phyloP scores from a whole-genome alignment of 129 eudicot genomes.

The Centella asiatica region DNA sequence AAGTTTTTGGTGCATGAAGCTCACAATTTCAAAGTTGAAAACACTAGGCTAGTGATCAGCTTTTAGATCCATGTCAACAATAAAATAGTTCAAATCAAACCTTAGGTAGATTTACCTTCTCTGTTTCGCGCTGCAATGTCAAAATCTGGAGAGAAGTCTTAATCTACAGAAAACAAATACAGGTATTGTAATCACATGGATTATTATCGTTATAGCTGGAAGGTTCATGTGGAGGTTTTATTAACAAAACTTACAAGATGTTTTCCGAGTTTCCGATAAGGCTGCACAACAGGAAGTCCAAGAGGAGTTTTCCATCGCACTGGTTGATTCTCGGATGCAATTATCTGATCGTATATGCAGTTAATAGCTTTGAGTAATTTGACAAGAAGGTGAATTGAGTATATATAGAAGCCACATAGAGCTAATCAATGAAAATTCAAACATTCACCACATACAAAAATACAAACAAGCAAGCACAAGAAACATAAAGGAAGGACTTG shows the following conservation, averaged over 20 bases:
- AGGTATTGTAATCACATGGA: background rate
- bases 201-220: background rate
- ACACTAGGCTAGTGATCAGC: background rate
- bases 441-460: background rate
- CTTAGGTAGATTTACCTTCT: conserved; percentile 42
- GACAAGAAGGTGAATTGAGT: background rate
- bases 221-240: background rate
- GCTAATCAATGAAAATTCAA: too few species aligned
- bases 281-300: conserved; percentile 99
- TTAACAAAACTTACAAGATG: conserved; percentile 45
- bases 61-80: background rate
- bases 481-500: background rate
- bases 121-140: conserved; percentile 72
- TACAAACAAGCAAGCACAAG: background rate
- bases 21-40: background rate
- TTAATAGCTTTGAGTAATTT: conserved; percentile 10
- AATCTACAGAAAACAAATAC: conserved; percentile 40
- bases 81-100: background rate
- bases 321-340: conserved; percentile 82
- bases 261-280: conserved; percentile 65
- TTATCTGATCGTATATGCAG: conserved; percentile 41
- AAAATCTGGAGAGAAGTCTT: conserved; percentile 84
- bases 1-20: background rate
- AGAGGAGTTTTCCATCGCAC: conserved; percentile 94
- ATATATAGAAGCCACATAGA: too few species aligned